Conservation (phyloP, 1,284 basidiomycete species). For the Ganoderma leucocontextum region DNA sequence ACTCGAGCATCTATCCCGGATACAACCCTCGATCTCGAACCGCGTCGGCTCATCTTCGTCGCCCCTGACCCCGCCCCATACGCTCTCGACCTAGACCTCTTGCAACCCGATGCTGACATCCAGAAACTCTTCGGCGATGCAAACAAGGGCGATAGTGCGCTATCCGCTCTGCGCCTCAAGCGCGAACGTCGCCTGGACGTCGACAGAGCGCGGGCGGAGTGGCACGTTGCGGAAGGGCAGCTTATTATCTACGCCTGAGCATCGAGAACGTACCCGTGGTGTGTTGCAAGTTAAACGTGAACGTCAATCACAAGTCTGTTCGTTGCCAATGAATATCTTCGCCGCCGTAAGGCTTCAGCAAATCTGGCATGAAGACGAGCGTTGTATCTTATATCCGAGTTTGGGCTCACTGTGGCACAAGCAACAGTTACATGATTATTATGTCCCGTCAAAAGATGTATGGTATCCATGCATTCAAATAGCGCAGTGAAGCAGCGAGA, state of each 20-base stretch:
- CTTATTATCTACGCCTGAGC: slow-evolving; percentile 51
- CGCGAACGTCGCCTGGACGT: slow-evolving; percentile 64
- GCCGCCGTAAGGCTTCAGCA: not conserved
- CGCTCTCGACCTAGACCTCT: slow-evolving; percentile 63
- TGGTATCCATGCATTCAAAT: not conserved
- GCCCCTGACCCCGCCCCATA: slow-evolving; percentile 49
- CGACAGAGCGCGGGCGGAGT: slow-evolving; percentile 67
- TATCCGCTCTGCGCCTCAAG: slow-evolving; percentile 56
- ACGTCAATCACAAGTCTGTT: not conserved
- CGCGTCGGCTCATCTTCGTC: slow-evolving; percentile 58
- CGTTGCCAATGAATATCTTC: not conserved
- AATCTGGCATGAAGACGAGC: not conserved
- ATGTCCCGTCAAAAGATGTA: not conserved
- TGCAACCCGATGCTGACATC: slow-evolving; percentile 59
- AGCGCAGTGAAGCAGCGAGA: not conserved
- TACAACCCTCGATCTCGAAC: slow-evolving; percentile 68
- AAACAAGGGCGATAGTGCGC: slow-evolving; percentile 15
- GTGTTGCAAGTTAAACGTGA: not conserved
- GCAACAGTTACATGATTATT: not conserved
- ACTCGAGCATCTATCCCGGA: slow-evolving; percentile 51
- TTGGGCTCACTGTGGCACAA: too few species aligned
- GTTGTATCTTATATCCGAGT: not conserved
- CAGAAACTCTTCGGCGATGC: slow-evolving; percentile 16
- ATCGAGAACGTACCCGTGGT: not conserved
- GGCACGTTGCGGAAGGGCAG: slow-evolving; percentile 60